Evolutionary conservation across 371 early-diverging fungal genomes (phyloP).

Genomic region (Gilbertella persicaria): DNA sequence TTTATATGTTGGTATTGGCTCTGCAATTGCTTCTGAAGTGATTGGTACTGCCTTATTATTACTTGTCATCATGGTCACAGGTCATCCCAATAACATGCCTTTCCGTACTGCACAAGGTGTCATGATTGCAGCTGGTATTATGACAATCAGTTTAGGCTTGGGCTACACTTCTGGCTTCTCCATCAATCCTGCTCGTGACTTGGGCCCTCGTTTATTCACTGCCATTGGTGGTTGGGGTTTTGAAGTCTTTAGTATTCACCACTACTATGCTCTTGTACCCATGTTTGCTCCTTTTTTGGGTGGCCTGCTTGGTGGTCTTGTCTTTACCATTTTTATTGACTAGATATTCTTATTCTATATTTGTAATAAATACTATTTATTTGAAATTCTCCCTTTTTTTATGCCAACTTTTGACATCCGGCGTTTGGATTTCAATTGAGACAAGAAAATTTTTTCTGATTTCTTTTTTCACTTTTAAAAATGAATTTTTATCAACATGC

Average conservation of each 20-base stretch:
- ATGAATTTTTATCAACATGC: slow-evolving; percentile 82
- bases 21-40: slow-evolving; percentile 76
- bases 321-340: slow-evolving; percentile 66
- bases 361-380: background rate
- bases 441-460: background rate
- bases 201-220: slow-evolving; percentile 86
- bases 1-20: slow-evolving; percentile 49
- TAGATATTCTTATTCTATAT: slow-evolving; percentile 12
- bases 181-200: slow-evolving; percentile 88
- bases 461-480: background rate
- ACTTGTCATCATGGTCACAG: slow-evolving; percentile 70
- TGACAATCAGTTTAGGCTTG: slow-evolving; percentile 44
- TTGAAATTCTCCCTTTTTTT: background rate
- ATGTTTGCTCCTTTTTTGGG: slow-evolving; percentile 78
- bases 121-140: slow-evolving; percentile 62
- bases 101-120: slow-evolving; percentile 62
- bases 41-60: slow-evolving; percentile 78
- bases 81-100: slow-evolving; percentile 70
- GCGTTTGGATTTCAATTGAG: too few species aligned
- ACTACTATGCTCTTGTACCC: slow-evolving; percentile 80
- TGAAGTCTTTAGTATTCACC: slow-evolving; percentile 63
- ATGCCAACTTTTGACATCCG: too few species aligned
- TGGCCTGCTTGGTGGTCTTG: slow-evolving; percentile 65
- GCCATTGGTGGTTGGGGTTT: slow-evolving; percentile 76
- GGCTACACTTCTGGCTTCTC: slow-evolving; percentile 79